Evolutionary conservation across 306 rosid species (phyloP).

Genomic region (Cicer cuneatum): DNA sequence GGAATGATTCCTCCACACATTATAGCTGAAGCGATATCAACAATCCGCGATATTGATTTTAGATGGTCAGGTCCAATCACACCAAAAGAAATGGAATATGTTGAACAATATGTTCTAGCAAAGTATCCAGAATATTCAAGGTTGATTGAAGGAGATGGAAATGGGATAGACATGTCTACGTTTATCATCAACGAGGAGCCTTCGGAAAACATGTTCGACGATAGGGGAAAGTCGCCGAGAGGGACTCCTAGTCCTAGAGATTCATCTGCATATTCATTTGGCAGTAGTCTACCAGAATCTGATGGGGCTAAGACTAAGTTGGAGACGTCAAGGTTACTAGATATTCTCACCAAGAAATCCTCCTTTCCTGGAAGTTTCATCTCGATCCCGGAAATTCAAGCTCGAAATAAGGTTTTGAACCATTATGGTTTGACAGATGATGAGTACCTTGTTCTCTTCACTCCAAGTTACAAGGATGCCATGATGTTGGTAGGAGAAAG

Average conservation of each 20-base stretch:
- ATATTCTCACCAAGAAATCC: slow-evolving; percentile 74
- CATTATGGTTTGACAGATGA: slow-evolving; percentile 79
- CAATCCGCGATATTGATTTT: slow-evolving; percentile 68
- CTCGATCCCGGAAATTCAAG: slow-evolving; percentile 82
- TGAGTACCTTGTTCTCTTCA: slow-evolving; percentile 78
- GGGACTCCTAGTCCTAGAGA: slow-evolving; percentile 60
- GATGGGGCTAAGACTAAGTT: slow-evolving; percentile 64
- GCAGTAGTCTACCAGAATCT: slow-evolving; percentile 68
- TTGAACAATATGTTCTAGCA: slow-evolving; percentile 77
- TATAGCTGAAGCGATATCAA: slow-evolving; percentile 81
- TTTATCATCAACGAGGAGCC: slow-evolving; percentile 73
- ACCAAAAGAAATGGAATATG: slow-evolving; percentile 79
- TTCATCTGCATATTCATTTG: slow-evolving; percentile 57
- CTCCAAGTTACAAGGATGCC: slow-evolving; percentile 69
- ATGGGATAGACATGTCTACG: slow-evolving; percentile 60
- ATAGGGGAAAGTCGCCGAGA: slow-evolving; percentile 66
- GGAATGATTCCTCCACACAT: slow-evolving; percentile 71
- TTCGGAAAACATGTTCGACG: slow-evolving; percentile 54
- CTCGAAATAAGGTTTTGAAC: slow-evolving; percentile 68
- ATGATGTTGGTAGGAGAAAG: slow-evolving; percentile 84
- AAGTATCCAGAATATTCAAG: slow-evolving; percentile 83
- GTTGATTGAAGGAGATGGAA: slow-evolving; percentile 59
- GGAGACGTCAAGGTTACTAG: slow-evolving; percentile 82
- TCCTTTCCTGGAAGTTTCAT: slow-evolving; percentile 80
- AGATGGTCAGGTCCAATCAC: slow-evolving; percentile 96